A percentile compares a stretch with the other conserved stretches of the same genome.
Evolutionary conservation across 179 eudicot genomes (phyloP).

Genomic region (Nepenthes alata): DNA sequence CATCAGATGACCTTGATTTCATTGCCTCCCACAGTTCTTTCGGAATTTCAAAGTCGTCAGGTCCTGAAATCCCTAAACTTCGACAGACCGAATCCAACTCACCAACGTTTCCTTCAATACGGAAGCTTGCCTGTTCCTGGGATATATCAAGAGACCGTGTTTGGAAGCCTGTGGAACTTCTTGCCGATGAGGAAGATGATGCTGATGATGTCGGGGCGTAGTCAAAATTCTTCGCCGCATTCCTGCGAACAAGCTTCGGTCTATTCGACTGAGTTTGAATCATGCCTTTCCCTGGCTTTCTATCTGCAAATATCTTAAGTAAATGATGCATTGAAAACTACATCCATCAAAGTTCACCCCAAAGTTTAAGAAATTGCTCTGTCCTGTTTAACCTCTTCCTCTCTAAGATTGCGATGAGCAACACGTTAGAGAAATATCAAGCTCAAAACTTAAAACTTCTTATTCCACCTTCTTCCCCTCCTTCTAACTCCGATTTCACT

Average conservation of each 20-base stretch:
- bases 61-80: constrained; percentile 22
- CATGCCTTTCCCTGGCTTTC: constrained; percentile 30
- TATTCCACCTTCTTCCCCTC: too few species aligned
- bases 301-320: constrained; percentile 22
- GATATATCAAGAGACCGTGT: constrained; percentile 42
- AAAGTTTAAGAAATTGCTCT: background rate
- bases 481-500: too few species aligned
- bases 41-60: constrained; percentile 24
- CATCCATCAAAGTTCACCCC: constrained; percentile 14
- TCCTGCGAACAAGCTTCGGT: constrained; percentile 46
- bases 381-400: background rate
- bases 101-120: constrained; percentile 35
- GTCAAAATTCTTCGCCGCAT: constrained; percentile 50
- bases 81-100: constrained; percentile 25
- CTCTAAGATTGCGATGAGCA: background rate
- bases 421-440: background rate
- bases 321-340: constrained; percentile 29
- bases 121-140: constrained; percentile 27
- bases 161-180: constrained; percentile 17
- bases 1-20: background rate
- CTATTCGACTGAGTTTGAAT: constrained; percentile 23
- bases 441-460: too few species aligned
- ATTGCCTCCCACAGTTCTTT: background rate
- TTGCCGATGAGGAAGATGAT: constrained; percentile 18
- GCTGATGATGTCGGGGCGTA: constrained; percentile 32